Evolutionary conservation across 768 basidiomycete species (phyloP), one percentile per base, ranked within the genome.

Genomic region (Lactarius sp.): DNA sequence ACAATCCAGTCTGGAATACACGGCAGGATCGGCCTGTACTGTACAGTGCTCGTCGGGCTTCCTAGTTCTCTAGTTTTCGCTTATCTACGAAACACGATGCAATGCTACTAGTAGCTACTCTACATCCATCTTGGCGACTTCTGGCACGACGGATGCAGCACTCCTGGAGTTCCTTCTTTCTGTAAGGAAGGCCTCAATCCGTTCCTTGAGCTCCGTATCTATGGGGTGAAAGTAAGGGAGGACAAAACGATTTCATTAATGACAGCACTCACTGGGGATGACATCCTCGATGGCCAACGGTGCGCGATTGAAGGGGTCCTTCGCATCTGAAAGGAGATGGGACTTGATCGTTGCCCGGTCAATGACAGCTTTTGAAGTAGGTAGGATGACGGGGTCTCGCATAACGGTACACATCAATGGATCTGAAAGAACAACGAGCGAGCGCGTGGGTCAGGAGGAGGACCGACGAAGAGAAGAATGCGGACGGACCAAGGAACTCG

Each of bases 311-410:
- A 98, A 99, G 1, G 97, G 97, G 74, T 99, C 97, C 58, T 85
- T 91, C 18, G 86, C 75, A 70, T 97, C 95, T 0, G 94, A 96
- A 20, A 99, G 78, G 41, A 98, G 77, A 73, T 97, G 94, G 1
- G 94, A 90, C 70, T 96, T 96, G 78, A 99, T 98, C 2, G 95
- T 98, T 2, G 89, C 80, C 27, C 91, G 85, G 73, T 99, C 97
- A 49, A 99, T 73, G 39, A 90, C 81, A 0, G 83, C 77, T 58
- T 78, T 80, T 2, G 95, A 98, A 0, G 89, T 86, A 0, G 97
- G 97, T 37, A 99, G 74, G 36, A 85, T 83, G 61, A 98, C 95
- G 3, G 97, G 97, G 73, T 99, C 94, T 59, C 85, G 87, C 97
- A 99, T 99, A 59, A 99, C 72, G 4, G 90, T 90, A 70, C 82